These are phyloP conservation scores for Sporisorium sorghi DNA, from an alignment of 1,284 basidiomycete species.

Conservation along the genomic window DNA sequence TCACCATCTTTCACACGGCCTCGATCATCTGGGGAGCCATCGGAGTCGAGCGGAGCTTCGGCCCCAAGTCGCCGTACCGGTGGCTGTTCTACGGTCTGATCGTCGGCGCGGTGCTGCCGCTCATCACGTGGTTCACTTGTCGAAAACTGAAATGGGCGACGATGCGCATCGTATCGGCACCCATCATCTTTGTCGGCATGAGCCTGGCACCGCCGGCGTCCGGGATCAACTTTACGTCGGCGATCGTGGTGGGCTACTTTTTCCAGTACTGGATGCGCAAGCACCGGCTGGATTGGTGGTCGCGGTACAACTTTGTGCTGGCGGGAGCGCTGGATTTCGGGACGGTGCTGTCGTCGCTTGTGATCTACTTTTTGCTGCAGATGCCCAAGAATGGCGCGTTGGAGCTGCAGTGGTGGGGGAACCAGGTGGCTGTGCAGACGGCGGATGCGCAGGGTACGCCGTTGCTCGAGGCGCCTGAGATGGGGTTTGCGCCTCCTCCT, in stretches of 20 bases:
- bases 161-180: constrained; percentile 45
- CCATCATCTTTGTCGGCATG: constrained; percentile 61
- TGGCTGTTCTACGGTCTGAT: constrained; percentile 60
- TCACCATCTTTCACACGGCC: constrained; percentile 60
- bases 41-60: constrained; percentile 69
- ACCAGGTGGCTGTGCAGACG: constrained; percentile 57
- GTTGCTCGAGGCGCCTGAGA: constrained; percentile 14
- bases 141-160: constrained; percentile 37
- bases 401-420: constrained; percentile 61
- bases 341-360: constrained; percentile 62
- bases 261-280: constrained; percentile 68
- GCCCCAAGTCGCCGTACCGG: constrained; percentile 43
- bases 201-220: constrained; percentile 66
- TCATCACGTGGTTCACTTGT: constrained; percentile 53
- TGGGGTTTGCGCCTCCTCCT: constrained; percentile 39
- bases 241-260: constrained; percentile 72
- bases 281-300: constrained; percentile 68
- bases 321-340: constrained; percentile 70
- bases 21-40: constrained; percentile 70
- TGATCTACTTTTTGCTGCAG: constrained; percentile 46
- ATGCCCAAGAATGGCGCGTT: constrained; percentile 39
- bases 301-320: constrained; percentile 69
- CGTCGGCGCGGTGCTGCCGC: constrained; percentile 54
- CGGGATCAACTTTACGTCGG: constrained; percentile 63
- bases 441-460: constrained; percentile 36